Conservation (phyloP, 768 basidiomycete species). For the Lentinula sp. region DNA sequence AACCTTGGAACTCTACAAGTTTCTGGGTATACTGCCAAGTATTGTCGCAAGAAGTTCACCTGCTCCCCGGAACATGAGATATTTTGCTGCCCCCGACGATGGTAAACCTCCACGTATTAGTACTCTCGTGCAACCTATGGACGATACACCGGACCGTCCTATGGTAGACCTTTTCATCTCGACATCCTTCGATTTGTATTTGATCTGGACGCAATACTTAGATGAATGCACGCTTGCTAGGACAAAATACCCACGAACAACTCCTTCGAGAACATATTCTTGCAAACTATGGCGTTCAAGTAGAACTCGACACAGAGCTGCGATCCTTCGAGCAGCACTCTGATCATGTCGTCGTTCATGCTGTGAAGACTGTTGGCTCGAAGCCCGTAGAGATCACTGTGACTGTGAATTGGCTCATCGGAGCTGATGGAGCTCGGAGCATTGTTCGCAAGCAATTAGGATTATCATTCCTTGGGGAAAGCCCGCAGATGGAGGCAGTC, state of each 20-base stretch:
- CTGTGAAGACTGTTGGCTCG: conserved; percentile 17
- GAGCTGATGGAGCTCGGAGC: conserved; percentile 35
- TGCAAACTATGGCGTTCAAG: conserved; percentile 15
- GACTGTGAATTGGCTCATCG: conserved; percentile 28
- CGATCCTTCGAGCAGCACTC: conserved; percentile 23
- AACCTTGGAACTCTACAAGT: conserved; percentile 17
- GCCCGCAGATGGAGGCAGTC: conserved; percentile 18
- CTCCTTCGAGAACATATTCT: conserved; percentile 23
- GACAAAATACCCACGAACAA: conserved; percentile 21
- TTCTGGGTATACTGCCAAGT: conserved; percentile 16
- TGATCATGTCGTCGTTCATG: conserved; percentile 21
- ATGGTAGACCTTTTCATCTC: conserved; percentile 9
- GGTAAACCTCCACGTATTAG: not conserved
- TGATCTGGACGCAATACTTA: not conserved
- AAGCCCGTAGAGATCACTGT: conserved; percentile 20
- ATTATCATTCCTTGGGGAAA: conserved; percentile 35
- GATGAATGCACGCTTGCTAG: conserved; percentile 14
- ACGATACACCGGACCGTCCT: conserved; percentile 13
- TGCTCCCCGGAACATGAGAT: conserved; percentile 8
- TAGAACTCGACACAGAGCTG: conserved; percentile 31
- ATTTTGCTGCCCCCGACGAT: conserved; percentile 6
- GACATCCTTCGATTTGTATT: not conserved
- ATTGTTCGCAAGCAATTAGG: conserved; percentile 32
- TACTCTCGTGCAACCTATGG: not conserved
- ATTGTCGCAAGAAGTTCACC: conserved; percentile 5